Conservation (phyloP, 2,329 filamentous ascomycete genomes). For the Epichloe gansuensis region DNA sequence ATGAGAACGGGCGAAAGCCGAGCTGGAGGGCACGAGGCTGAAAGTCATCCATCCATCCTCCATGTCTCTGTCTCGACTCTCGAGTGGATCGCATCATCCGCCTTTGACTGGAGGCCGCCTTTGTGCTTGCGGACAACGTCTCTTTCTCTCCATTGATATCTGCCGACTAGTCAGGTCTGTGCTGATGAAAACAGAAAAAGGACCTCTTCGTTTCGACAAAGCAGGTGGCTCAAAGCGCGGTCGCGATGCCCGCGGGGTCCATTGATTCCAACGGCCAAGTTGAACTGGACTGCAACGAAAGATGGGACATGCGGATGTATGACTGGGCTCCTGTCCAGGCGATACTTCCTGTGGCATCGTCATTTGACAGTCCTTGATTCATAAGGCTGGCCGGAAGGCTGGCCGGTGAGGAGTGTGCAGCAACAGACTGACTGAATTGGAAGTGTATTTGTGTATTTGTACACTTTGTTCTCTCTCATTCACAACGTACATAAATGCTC, state of each 20-base stretch:
- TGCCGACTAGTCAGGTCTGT: not conserved
- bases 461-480: too few species aligned
- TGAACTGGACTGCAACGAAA: not conserved
- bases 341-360: not conserved
- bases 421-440: too few species aligned
- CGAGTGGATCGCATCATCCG: not conserved
- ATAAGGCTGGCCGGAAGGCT: not conserved
- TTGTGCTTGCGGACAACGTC: not conserved
- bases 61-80: not conserved
- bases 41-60: not conserved
- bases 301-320: not conserved
- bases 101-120: constrained; percentile 3
- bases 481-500: too few species aligned
- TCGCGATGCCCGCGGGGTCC: not conserved
- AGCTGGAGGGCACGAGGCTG: constrained; percentile 1
- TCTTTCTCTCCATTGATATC: not conserved
- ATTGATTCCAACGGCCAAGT: not conserved
- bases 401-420: too few species aligned
- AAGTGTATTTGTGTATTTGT: too few species aligned
- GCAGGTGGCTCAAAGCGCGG: not conserved
- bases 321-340: not conserved
- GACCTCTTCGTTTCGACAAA: not conserved
- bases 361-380: not conserved
- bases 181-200: too few species aligned
- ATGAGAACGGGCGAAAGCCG: not conserved